phyloP scores from a whole-genome alignment of 805 yeast species.

The Metschnikowia lochheadii region DNA sequence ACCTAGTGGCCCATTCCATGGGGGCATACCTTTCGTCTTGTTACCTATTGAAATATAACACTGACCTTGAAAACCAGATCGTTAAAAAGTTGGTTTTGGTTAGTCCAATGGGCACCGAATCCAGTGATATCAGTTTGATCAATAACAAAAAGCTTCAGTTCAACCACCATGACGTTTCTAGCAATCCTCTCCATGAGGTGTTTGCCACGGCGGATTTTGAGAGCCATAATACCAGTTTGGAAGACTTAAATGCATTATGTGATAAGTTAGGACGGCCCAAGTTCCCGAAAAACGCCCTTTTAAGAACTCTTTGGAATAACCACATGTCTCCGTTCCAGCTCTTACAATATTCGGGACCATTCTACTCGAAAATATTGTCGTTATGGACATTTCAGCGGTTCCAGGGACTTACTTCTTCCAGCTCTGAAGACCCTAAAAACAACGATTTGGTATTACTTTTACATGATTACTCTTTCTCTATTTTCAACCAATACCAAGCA shows the following conservation, averaged over 20 bases:
- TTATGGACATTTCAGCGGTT: conserved; percentile 40
- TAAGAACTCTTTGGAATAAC: conserved; percentile 36
- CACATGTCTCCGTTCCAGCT: conserved; percentile 38
- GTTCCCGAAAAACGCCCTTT: conserved; percentile 31
- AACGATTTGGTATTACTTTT: conserved; percentile 29
- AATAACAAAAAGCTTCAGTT: conserved; percentile 28
- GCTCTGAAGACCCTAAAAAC: conserved; percentile 3
- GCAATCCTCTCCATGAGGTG: conserved; percentile 36
- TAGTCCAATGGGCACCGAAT: conserved; percentile 44
- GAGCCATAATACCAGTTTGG: conserved; percentile 15
- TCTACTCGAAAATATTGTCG: conserved; percentile 38
- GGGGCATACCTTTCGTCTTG: conserved; percentile 40
- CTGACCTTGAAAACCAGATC: conserved; percentile 8
- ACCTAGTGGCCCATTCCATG: conserved; percentile 39
- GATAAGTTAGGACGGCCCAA: conserved; percentile 33
- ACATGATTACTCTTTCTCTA: conserved; percentile 38
- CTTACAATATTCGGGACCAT: conserved; percentile 36
- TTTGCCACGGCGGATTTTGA: conserved; percentile 17
- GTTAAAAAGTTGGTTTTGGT: conserved; percentile 27
- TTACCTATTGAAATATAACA: conserved; percentile 38
- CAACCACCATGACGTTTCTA: conserved; percentile 32
- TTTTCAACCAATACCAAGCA: conserved; percentile 41
- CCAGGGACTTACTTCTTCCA: conserved; percentile 22
- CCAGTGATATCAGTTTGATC: conserved; percentile 32
- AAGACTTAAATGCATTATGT: conserved; percentile 25